A percentile compares a stretch with the other conserved stretches of the same genome.
Evolutionary conservation across 2,329 filamentous ascomycete species (phyloP).

Genomic region (Diaporthe velutina): DNA sequence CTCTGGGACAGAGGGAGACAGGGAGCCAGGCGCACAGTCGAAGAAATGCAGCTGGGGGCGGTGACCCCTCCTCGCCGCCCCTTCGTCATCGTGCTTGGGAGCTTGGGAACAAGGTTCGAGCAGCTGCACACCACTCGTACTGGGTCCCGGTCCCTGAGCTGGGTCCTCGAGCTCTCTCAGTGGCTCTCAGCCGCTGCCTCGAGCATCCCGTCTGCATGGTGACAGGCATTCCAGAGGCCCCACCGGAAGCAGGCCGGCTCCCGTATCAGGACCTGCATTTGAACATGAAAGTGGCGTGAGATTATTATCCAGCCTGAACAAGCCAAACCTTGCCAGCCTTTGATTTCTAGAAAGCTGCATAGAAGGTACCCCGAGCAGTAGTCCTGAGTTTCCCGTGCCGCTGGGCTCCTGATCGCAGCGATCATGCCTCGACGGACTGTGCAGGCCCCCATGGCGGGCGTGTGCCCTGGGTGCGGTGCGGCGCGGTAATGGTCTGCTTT

Average conservation of each 20-base stretch:
- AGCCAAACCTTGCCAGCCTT: slow-evolving; percentile 3
- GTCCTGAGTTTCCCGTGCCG: slow-evolving; percentile 1
- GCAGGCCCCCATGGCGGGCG: slow-evolving; percentile 9
- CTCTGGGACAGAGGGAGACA: background rate
- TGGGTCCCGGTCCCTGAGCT: slow-evolving; percentile 28
- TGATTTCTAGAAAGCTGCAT: slow-evolving; percentile 30
- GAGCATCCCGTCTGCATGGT: slow-evolving; percentile 27
- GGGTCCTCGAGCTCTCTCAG: slow-evolving; percentile 14
- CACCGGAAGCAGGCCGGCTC: slow-evolving; percentile 29
- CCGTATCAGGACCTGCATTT: slow-evolving; percentile 28
- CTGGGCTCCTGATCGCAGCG: slow-evolving; percentile 2
- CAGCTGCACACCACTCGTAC: background rate
- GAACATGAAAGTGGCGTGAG: slow-evolving; percentile 20
- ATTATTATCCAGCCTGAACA: background rate
- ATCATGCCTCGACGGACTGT: slow-evolving; percentile 18
- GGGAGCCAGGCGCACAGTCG: slow-evolving; percentile 3
- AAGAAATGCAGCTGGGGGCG: slow-evolving; percentile 5
- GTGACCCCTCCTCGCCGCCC: slow-evolving; percentile 8
- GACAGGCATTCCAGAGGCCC: slow-evolving; percentile 13
- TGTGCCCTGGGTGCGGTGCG: background rate
- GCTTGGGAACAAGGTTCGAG: slow-evolving; percentile 26
- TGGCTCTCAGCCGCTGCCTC: slow-evolving; percentile 15
- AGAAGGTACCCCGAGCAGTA: slow-evolving; percentile 5
- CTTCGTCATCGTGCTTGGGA: slow-evolving; percentile 35
- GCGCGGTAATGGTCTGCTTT: slow-evolving; percentile 5